Evolutionary conservation across 306 rosid genomes (phyloP).

Genomic region (Pyrus bretschneideri): DNA sequence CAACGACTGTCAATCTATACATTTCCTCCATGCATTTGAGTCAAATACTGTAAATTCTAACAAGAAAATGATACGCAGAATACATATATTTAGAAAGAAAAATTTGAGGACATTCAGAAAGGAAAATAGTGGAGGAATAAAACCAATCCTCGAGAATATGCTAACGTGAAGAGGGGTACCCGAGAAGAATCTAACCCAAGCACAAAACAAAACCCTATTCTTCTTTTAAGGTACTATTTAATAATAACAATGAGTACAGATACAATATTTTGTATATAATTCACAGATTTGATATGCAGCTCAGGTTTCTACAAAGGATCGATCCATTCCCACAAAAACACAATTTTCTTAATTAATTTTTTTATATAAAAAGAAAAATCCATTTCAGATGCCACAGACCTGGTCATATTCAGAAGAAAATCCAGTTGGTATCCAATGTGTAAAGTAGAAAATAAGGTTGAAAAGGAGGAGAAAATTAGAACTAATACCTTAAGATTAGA

Average conservation of each 20-base stretch:
- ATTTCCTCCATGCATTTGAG: neutral
- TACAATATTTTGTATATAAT: neutral
- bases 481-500: neutral
- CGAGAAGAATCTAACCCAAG: conserved; percentile 39
- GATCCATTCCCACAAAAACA: conserved; percentile 1
- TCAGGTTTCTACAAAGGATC: conserved; percentile 2
- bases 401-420: neutral
- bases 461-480: neutral
- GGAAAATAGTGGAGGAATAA: neutral
- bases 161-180: conserved; percentile 41
- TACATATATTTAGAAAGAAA: neutral
- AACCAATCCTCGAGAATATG: conserved; percentile 35
- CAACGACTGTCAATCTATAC: conserved; percentile 51
- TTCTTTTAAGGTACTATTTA: neutral
- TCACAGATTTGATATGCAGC: conserved; percentile 1
- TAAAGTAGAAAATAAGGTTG: neutral
- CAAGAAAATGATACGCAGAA: neutral
- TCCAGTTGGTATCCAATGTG: neutral
- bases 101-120: neutral
- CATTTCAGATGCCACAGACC: neutral
- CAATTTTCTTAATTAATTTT: neutral
- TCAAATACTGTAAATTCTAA: neutral
- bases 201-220: conserved; percentile 25
- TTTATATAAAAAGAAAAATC: neutral
- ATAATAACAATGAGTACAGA: neutral